Percentiles rank a stretch among this genome's conserved stretches.
phyloP scores from a whole-genome alignment of 2,329 filamentous ascomycete species.

The Scedosporium apiospermum region DNA sequence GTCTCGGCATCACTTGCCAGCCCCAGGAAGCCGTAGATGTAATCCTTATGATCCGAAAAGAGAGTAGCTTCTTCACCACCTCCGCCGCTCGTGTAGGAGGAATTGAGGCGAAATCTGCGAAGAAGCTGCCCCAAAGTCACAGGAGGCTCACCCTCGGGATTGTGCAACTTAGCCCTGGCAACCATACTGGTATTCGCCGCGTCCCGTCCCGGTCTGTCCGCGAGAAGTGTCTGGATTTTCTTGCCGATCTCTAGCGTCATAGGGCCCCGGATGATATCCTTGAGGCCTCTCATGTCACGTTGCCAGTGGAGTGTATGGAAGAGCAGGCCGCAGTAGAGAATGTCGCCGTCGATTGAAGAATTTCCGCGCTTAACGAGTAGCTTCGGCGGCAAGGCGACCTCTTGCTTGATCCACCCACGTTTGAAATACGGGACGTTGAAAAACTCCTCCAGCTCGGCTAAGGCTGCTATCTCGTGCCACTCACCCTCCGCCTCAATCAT shows the following conservation, averaged over 20 bases:
- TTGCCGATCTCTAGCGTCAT: not conserved
- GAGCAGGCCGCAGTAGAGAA: not conserved
- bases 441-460: not conserved
- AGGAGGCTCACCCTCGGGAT: not conserved
- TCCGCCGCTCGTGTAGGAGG: not conserved
- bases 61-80: not conserved
- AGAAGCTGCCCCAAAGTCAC: not conserved
- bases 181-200: not conserved
- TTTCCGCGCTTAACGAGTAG: not conserved
- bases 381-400: not conserved
- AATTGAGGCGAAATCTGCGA: not conserved
- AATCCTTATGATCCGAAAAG: not conserved
- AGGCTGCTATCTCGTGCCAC: not conserved
- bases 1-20: not conserved
- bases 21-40: not conserved
- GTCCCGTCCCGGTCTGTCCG: not conserved
- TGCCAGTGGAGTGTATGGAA: not conserved
- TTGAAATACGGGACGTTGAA: not conserved
- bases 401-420: not conserved
- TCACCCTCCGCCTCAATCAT: not conserved
- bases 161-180: not conserved
- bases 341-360: not conserved
- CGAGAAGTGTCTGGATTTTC: not conserved
- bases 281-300: not conserved
- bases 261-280: not conserved